Percentiles rank a stretch among this genome's conserved stretches.
Evolutionary conservation across 116 monocot genomes (phyloP).

Genomic region (Iris pallida): DNA sequence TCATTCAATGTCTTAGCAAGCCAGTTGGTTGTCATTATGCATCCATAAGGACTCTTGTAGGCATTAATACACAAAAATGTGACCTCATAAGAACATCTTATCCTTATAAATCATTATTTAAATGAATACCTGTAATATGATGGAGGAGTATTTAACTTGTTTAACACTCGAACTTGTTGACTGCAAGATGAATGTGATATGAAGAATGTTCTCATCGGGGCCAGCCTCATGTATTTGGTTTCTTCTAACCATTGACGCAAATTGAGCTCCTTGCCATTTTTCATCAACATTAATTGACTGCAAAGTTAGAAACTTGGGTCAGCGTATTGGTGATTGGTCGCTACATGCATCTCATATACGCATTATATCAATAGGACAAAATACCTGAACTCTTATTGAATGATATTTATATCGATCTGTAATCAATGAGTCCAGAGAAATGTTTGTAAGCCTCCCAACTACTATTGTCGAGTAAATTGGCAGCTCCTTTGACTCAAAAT

Average conservation of each 20-base stretch:
- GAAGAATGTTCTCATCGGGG: constrained; percentile 47
- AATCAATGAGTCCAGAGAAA: constrained; percentile 41
- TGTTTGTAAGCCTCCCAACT: constrained; percentile 46
- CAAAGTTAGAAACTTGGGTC: constrained; percentile 11
- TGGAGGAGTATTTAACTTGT: constrained; percentile 64
- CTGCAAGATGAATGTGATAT: constrained; percentile 30
- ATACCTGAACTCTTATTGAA: constrained; percentile 49
- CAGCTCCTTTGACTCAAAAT: constrained; percentile 19
- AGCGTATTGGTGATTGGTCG: not conserved
- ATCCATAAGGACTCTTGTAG: constrained; percentile 1
- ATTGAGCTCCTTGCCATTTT: constrained; percentile 88
- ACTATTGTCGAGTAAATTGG: constrained; percentile 33
- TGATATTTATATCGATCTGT: constrained; percentile 42
- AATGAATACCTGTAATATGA: constrained; percentile 66
- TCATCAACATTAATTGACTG: constrained; percentile 80
- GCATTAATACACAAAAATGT: not conserved
- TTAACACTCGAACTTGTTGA: constrained; percentile 46
- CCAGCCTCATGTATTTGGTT: constrained; percentile 43
- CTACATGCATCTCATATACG: constrained; percentile 2
- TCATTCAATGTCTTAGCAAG: not conserved
- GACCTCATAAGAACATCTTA: not conserved
- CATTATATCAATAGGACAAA: not conserved
- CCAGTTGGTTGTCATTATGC: not conserved
- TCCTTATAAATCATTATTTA: not conserved
- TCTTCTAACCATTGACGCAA: constrained; percentile 75